A percentile compares a stretch with the other conserved stretches of the same genome.
Conservation (phyloP, 2,329 filamentous ascomycete genomes). For the Thielaviopsis punctulata region DNA sequence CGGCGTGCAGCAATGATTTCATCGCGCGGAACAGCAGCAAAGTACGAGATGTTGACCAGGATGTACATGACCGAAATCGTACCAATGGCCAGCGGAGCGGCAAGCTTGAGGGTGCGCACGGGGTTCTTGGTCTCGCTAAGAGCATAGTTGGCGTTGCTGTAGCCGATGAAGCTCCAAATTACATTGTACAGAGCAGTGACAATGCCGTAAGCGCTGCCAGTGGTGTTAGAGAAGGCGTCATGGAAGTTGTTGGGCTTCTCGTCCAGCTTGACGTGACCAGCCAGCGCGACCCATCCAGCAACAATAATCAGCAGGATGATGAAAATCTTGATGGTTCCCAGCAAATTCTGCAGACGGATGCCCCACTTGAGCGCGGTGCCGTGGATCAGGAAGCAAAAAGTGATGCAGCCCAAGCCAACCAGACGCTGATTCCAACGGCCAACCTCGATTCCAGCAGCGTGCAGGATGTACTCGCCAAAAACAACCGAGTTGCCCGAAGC, state of each 20-base stretch:
- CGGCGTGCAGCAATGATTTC: constrained; percentile 41
- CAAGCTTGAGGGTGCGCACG: constrained; percentile 34
- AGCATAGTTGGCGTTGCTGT: constrained; percentile 47
- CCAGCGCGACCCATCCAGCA: constrained; percentile 38
- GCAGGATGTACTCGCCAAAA: constrained; percentile 40
- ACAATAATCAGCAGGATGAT: constrained; percentile 44
- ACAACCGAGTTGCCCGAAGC: constrained; percentile 41
- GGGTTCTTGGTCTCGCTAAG: constrained; percentile 39
- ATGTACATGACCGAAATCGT: constrained; percentile 38
- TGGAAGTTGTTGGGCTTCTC: constrained; percentile 39
- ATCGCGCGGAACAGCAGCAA: constrained; percentile 41
- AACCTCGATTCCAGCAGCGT: constrained; percentile 31
- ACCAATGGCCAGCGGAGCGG: constrained; percentile 38
- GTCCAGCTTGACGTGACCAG: constrained; percentile 28
- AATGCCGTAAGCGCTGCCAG: constrained; percentile 27
- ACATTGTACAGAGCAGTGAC: constrained; percentile 39
- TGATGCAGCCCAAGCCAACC: constrained; percentile 35
- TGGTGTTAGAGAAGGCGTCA: constrained; percentile 31
- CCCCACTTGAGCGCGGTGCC: constrained; percentile 37
- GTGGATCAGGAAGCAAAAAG: constrained; percentile 37
- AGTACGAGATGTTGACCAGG: constrained; percentile 48
- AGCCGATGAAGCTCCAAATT: constrained; percentile 44
- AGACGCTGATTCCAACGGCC: constrained; percentile 40
- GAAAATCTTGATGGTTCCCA: constrained; percentile 43
- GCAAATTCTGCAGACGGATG: constrained; percentile 37